Evolutionary conservation across 1,139 yeast species (phyloP), one percentile per base, ranked within the genome.

Genomic region (Hansenula anomala): DNA sequence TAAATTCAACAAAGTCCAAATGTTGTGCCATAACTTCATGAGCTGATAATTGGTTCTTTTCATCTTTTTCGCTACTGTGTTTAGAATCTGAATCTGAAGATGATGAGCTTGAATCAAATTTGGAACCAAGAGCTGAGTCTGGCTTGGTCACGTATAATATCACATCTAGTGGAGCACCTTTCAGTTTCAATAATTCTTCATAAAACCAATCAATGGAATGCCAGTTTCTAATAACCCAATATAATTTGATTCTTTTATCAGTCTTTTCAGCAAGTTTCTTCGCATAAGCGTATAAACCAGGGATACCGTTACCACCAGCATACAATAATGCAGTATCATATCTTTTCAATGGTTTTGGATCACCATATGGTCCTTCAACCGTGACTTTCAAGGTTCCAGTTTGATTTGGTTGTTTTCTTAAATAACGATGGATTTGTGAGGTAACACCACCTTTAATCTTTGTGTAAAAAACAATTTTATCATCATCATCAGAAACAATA

Each of bases 271-370:
- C 29, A 12, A 34, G 15, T 2, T 34, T 20, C 6, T 30, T 24
- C 11, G 37, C 42, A 43, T 64, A 60, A 18, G 63, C 52, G 45
- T 58, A 60, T 17, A 71, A 51, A 3, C 81, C 78, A 4, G 92
- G 80, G 44, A 84, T 70, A 55, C 94, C 94, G 40, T 81, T 79
- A 41, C 89, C 88, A 49, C 89, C 83, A 1, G 80, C 77, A 44
- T 81, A 54, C 40, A 80, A 66, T 14, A 80, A 55, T 6, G 67
- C 66, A 32, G 70, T 72, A 41, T 75, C 78, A 51, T 73, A 81
- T 45, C 73, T 66, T 44, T 71, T 71, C 38, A 77, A 52, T 55
- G 84, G 71, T 50, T 74, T 52, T 49, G 69, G 58, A 48, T 63
- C 57, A 51, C 84, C 80, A 48, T 78, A 78, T 3, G 85, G 83